These are phyloP conservation scores for Sclerotinia minor DNA, from an alignment of 2,329 filamentous ascomycete species.

Conservation along the genomic window DNA sequence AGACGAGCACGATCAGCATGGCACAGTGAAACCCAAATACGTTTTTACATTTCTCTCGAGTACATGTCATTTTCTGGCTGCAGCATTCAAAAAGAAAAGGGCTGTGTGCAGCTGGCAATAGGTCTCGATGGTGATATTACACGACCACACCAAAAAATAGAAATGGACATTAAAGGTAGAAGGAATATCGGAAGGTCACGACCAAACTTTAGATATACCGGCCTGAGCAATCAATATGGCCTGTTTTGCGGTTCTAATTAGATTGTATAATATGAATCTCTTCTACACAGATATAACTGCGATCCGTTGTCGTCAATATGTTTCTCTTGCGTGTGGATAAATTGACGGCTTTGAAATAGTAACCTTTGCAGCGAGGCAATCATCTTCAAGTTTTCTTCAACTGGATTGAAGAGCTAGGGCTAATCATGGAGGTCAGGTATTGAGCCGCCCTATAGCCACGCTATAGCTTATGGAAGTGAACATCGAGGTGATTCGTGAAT, in stretches of 20 bases:
- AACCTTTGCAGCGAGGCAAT: not conserved
- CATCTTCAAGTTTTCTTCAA: not conserved
- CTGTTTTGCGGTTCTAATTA: not conserved
- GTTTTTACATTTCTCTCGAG: not conserved
- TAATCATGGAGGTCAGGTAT: not conserved
- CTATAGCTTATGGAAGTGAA: not conserved
- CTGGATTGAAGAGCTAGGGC: not conserved
- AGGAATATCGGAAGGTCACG: not conserved
- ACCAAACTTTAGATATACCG: not conserved
- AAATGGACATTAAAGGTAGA: not conserved
- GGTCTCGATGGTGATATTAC: not conserved
- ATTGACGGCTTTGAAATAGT: not conserved
- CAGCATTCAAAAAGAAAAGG: not conserved
- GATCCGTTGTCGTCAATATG: not conserved
- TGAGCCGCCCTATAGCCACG: not conserved
- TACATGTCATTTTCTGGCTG: not conserved
- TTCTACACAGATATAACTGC: not conserved
- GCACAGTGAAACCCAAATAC: too few species aligned
- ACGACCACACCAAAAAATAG: not conserved
- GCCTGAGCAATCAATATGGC: not conserved
- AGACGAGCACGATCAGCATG: not conserved
- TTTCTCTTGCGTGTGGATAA: not conserved
- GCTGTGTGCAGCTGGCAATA: not conserved
- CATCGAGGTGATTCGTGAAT: too few species aligned
- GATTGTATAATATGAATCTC: not conserved